These are phyloP conservation scores for Paspalum notatum DNA, from an alignment of 176 grass and related monocot genomes.

Conservation along the genomic window DNA sequence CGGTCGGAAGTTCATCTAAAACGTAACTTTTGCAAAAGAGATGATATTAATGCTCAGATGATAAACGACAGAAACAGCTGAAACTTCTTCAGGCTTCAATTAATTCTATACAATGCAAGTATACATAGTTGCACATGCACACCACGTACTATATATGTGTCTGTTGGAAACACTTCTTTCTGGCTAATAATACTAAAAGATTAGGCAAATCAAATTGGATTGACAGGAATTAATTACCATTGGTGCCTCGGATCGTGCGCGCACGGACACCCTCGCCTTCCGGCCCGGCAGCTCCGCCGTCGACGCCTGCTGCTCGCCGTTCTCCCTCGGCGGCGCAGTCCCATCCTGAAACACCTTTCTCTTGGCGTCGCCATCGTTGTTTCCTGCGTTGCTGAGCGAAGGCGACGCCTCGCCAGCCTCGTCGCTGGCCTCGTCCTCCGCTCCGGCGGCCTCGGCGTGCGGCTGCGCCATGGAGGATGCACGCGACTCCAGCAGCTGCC, in stretches of 20 bases:
- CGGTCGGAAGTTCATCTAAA: too few species aligned
- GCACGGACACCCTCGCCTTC: conserved; percentile 87
- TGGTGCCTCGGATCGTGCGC: conserved; percentile 84
- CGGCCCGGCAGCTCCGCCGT: conserved; percentile 63
- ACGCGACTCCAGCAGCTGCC: conserved; percentile 55
- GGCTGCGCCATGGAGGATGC: conserved; percentile 20
- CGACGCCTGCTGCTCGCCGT: conserved; percentile 46
- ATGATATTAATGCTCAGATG: too few species aligned
- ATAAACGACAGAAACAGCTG: too few species aligned
- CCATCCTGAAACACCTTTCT: conserved; percentile 9
- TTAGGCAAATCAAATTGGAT: background rate
- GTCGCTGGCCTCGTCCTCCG: conserved; percentile 44
- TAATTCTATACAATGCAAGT: background rate
- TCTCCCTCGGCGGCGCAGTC: conserved; percentile 3
- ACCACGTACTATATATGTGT: background rate
- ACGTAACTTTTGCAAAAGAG: too few species aligned
- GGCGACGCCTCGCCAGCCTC: conserved; percentile 32
- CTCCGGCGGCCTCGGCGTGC: conserved; percentile 1
- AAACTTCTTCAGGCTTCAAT: too few species aligned
- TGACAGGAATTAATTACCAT: conserved; percentile 56
- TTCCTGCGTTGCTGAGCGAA: conserved; percentile 31
- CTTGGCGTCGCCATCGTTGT: conserved; percentile 22
- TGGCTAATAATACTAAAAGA: background rate
- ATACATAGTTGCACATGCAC: background rate
- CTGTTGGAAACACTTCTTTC: too few species aligned